Evolutionary conservation across 2,329 filamentous ascomycete genomes (phyloP).

Genomic region (Fusarium sp.): DNA sequence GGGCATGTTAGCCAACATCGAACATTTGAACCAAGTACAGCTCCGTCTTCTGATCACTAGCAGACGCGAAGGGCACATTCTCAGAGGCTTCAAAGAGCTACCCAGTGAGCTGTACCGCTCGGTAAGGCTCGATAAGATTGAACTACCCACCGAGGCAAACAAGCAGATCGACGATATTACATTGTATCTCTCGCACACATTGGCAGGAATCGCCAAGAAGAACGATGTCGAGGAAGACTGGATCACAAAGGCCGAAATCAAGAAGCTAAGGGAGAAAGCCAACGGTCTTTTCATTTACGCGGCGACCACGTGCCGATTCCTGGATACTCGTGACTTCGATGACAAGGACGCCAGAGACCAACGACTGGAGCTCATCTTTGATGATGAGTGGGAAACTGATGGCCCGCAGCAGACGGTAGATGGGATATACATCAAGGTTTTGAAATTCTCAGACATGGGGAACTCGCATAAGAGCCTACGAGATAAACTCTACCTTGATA

Average conservation of each 20-base stretch:
- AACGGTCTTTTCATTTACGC: conserved; percentile 35
- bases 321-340: not conserved
- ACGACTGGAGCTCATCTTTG: not conserved
- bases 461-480: conserved; percentile 1
- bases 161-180: conserved; percentile 15
- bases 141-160: not conserved
- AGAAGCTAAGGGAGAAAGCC: not conserved
- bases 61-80: conserved; percentile 12
- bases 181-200: not conserved
- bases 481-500: not conserved
- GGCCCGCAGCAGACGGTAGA: conserved; percentile 8
- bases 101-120: not conserved
- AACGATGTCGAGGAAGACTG: not conserved
- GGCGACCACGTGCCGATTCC: conserved; percentile 17
- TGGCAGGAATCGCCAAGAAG: conserved; percentile 1
- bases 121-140: not conserved
- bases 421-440: conserved; percentile 20
- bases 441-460: not conserved
- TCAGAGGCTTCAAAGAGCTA: not conserved
- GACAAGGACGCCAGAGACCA: not conserved
- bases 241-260: not conserved
- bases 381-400: not conserved
- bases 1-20: not conserved
- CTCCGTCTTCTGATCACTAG: conserved; percentile 24
- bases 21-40: conserved; percentile 9